Percentiles rank a stretch among this genome's conserved stretches.
phyloP scores from a whole-genome alignment of 139 green algal genomes.

The Desmodesmus armatus region DNA sequence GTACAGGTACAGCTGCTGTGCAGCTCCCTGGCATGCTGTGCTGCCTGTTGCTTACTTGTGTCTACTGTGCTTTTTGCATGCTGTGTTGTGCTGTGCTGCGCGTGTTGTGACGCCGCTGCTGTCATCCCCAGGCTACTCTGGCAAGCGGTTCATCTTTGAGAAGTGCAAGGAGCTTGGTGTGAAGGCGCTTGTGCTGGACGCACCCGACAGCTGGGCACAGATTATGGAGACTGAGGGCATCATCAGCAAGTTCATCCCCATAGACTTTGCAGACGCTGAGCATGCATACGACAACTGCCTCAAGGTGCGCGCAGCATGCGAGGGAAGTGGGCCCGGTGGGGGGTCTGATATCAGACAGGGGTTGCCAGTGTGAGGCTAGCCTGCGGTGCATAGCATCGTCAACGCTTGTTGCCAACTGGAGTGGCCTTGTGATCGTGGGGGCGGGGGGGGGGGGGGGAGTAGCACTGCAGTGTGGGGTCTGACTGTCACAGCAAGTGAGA shows the following conservation, averaged over 20 bases:
- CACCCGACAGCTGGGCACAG: constrained; percentile 79
- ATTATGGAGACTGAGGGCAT: constrained; percentile 79
- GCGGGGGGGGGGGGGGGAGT: too few relatives aligned
- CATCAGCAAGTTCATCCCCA: constrained; percentile 82
- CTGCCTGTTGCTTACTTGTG: background rate
- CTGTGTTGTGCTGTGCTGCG: too few relatives aligned
- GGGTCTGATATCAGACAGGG: too few relatives aligned
- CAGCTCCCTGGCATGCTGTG: background rate
- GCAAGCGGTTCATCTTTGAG: constrained; percentile 95
- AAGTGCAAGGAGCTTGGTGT: constrained; percentile 87
- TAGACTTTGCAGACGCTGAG: constrained; percentile 88
- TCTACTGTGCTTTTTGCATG: background rate
- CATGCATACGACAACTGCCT: constrained; percentile 86
- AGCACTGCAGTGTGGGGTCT: too few relatives aligned
- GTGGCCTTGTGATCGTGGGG: too few relatives aligned
- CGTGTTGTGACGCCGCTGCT: too few relatives aligned
- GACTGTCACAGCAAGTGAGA: too few relatives aligned
- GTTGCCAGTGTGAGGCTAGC: too few relatives aligned
- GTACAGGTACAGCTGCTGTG: background rate
- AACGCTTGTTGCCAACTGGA: too few relatives aligned
- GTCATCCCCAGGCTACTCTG: constrained; percentile 78
- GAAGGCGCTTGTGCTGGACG: constrained; percentile 1
- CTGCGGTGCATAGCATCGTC: too few relatives aligned
- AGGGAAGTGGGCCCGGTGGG: background rate
- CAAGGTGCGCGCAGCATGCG: constrained; percentile 48